These are phyloP conservation scores for Yamadazyma jaroonii DNA, from an alignment of 1,139 yeast genomes.

Conservation along the genomic window DNA sequence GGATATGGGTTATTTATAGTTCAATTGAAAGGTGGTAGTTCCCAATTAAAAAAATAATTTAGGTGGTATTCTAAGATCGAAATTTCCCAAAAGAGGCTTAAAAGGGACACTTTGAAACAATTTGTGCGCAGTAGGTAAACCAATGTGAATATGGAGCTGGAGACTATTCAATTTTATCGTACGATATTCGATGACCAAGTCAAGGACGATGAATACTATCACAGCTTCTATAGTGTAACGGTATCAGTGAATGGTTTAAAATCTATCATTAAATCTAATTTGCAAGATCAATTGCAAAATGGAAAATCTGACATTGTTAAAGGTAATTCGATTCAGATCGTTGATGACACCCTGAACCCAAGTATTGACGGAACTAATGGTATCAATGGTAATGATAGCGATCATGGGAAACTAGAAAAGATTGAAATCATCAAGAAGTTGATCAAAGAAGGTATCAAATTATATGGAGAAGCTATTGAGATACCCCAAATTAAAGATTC, in stretches of 20 bases:
- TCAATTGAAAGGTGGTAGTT: not conserved
- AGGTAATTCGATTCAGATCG: too few relatives aligned
- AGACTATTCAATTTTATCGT: slow-evolving; percentile 19
- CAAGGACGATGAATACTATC: slow-evolving; percentile 23
- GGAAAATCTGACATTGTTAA: not conserved
- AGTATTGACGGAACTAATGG: not conserved
- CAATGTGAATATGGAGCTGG: slow-evolving; percentile 2
- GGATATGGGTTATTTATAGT: not conserved
- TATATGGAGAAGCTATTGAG: slow-evolving; percentile 16
- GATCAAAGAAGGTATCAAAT: slow-evolving; percentile 16
- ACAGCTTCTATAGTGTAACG: slow-evolving; percentile 25
- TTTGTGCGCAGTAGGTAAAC: not conserved
- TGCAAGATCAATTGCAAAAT: slow-evolving; percentile 2
- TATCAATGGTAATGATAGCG: slow-evolving; percentile 8
- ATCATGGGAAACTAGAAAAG: slow-evolving; percentile 1
- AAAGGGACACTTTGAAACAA: slow-evolving; percentile 4
- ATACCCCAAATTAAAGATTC: slow-evolving; percentile 6
- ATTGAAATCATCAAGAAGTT: slow-evolving; percentile 1
- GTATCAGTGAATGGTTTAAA: slow-evolving; percentile 24
- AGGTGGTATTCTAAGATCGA: not conserved
- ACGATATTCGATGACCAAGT: slow-evolving; percentile 22
- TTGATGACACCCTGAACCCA: not conserved
- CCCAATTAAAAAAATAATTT: not conserved
- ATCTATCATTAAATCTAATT: slow-evolving; percentile 23
- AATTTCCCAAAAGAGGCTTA: slow-evolving; percentile 8